These are phyloP conservation scores for Raphidocelis subcapitata DNA, from an alignment of 139 green algal species.

Conservation along the genomic window DNA sequence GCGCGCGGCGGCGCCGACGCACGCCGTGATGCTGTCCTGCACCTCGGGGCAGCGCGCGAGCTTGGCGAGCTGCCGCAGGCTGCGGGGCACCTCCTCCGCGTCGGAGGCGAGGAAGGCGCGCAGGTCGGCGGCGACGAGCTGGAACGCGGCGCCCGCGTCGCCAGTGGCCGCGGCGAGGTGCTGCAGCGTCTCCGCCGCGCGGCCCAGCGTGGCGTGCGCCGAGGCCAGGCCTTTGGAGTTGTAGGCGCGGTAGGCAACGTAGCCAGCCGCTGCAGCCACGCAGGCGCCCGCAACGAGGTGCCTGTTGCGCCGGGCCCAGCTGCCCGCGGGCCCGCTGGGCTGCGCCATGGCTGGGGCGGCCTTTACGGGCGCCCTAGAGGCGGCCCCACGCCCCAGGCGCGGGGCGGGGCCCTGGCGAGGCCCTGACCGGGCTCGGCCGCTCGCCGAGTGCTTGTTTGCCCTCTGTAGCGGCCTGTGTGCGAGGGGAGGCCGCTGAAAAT, in stretches of 20 bases:
- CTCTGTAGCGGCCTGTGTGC: too few species aligned
- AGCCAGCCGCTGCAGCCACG: not conserved
- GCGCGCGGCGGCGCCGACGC: slow-evolving; percentile 1
- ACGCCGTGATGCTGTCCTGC: slow-evolving; percentile 10
- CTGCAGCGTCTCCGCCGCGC: not conserved
- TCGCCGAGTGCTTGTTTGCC: too few species aligned
- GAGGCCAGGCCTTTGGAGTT: slow-evolving; percentile 1
- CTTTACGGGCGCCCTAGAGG: too few species aligned
- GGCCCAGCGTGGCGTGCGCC: slow-evolving; percentile 6
- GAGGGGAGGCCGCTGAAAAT: too few species aligned
- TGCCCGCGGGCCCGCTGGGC: too few species aligned
- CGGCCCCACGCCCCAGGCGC: too few species aligned
- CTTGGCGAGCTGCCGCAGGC: slow-evolving; percentile 25
- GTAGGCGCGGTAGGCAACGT: slow-evolving; percentile 8
- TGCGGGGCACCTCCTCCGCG: slow-evolving; percentile 20
- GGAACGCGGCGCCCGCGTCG: not conserved
- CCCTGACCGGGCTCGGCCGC: too few species aligned
- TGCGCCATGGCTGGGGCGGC: too few species aligned
- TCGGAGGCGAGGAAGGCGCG: slow-evolving; percentile 10
- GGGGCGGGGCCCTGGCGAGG: too few species aligned
- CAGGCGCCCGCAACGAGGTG: not conserved
- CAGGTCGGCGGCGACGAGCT: slow-evolving; percentile 4
- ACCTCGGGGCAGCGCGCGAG: slow-evolving; percentile 13
- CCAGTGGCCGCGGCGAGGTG: slow-evolving; percentile 12
- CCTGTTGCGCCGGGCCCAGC: slow-evolving; percentile 5